A percentile compares a stretch with the other conserved stretches of the same genome.
Conservation (phyloP, 2,329 filamentous ascomycete species). For the Penicillium sp. region DNA sequence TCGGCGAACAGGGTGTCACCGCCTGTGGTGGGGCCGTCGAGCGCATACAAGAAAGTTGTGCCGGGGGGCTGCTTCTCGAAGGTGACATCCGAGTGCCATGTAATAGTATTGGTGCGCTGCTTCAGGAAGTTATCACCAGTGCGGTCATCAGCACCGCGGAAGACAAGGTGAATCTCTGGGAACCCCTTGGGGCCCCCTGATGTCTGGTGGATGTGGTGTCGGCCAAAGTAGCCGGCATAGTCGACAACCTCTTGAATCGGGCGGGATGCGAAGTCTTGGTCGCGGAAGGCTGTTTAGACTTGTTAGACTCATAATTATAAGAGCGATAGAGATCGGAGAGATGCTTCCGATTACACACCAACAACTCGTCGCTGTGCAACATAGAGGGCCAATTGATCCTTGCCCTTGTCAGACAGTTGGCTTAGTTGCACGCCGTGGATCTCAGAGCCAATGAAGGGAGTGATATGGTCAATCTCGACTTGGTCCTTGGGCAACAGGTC, state of each 20-base stretch:
- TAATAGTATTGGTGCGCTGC: conserved; percentile 72
- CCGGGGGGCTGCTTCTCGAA: conserved; percentile 87
- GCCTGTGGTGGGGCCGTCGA: conserved; percentile 76
- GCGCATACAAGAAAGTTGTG: conserved; percentile 82
- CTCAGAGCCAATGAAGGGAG: conserved; percentile 71
- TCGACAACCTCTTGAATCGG: conserved; percentile 68
- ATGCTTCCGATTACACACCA: conserved; percentile 38
- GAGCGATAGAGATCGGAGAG: not conserved
- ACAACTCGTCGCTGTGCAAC: conserved; percentile 63
- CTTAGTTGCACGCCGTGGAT: conserved; percentile 69
- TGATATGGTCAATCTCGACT: conserved; percentile 58
- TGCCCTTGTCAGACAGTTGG: conserved; percentile 64
- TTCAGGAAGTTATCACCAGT: conserved; percentile 62
- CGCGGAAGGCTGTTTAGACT: conserved; percentile 58
- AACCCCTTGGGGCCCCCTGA: conserved; percentile 70
- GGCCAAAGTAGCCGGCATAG: conserved; percentile 72
- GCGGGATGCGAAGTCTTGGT: conserved; percentile 69
- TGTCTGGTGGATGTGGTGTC: conserved; percentile 77
- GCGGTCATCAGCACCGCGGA: conserved; percentile 66
- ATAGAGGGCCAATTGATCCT: conserved; percentile 67
- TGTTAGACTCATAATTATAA: not conserved
- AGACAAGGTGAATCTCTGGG: conserved; percentile 75
- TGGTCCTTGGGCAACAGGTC: conserved; percentile 59
- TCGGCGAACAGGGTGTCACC: conserved; percentile 85
- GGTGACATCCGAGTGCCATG: conserved; percentile 86